A percentile compares a stretch with the other conserved stretches of the same genome.
These are phyloP conservation scores for Calycina marina DNA, from an alignment of 2,329 filamentous ascomycete species.

Conservation along the genomic window DNA sequence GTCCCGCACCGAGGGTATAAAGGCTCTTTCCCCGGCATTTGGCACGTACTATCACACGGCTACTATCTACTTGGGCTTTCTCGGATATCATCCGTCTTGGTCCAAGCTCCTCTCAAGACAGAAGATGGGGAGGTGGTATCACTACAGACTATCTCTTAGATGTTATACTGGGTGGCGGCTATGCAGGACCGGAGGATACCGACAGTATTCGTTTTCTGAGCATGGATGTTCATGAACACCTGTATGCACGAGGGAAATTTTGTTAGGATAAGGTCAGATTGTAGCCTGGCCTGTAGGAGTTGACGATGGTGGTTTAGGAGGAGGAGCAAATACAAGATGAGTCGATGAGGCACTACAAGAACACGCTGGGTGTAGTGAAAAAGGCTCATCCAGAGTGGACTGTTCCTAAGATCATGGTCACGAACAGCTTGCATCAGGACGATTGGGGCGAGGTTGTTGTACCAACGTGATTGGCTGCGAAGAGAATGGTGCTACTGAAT, in stretches of 20 bases:
- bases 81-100: background rate
- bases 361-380: background rate
- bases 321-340: background rate
- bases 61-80: conserved; percentile 1
- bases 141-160: conserved; percentile 1
- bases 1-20: conserved; percentile 1
- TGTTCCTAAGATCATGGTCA: background rate
- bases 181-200: background rate
- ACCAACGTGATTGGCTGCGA: no score
- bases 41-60: background rate
- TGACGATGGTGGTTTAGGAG: background rate
- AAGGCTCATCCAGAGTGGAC: conserved; percentile 1
- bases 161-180: background rate
- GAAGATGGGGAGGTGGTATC: background rate
- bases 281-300: background rate
- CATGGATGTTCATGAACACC: background rate
- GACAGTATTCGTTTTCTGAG: background rate
- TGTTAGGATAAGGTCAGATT: conserved; percentile 1
- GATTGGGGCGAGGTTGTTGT: no score
- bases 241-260: background rate
- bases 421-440: background rate
- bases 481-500: no score
- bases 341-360: conserved; percentile 1
- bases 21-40: background rate
- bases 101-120: background rate